These are phyloP conservation scores for Mucor sp. DNA, from an alignment of 371 early-diverging fungal species.

Conservation along the genomic window DNA sequence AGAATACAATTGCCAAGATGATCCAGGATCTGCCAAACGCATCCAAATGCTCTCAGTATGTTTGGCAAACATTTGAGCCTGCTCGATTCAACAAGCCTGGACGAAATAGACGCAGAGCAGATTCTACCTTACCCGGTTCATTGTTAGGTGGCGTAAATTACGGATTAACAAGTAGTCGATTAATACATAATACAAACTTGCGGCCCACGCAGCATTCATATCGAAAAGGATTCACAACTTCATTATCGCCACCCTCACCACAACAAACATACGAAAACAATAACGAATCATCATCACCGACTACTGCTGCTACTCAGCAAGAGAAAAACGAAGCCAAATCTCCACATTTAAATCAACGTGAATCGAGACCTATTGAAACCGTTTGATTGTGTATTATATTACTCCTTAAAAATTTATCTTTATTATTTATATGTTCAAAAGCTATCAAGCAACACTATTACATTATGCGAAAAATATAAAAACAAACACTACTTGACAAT, in stretches of 20 bases:
- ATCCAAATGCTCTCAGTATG: slow-evolving; percentile 75
- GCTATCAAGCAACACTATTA: not conserved
- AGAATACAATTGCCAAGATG: slow-evolving; percentile 87
- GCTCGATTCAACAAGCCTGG: slow-evolving; percentile 51
- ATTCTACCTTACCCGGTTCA: slow-evolving; percentile 32
- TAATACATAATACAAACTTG: slow-evolving; percentile 20
- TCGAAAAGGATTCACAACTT: not conserved
- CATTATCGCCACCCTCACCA: not conserved
- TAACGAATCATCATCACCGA: not conserved
- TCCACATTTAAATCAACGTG: slow-evolving; percentile 2
- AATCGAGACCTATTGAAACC: slow-evolving; percentile 18
- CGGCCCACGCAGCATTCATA: slow-evolving; percentile 18
- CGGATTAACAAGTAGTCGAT: slow-evolving; percentile 38
- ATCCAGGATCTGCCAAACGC: slow-evolving; percentile 90
- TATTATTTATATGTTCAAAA: not conserved
- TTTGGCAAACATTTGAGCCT: slow-evolving; percentile 69
- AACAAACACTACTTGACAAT: not conserved
- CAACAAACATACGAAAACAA: not conserved
- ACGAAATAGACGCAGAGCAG: slow-evolving; percentile 42
- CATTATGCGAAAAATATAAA: not conserved
- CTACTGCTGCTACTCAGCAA: not conserved
- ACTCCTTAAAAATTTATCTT: not conserved
- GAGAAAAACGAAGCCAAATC: not conserved
- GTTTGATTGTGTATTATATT: slow-evolving; percentile 2
- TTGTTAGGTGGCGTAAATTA: slow-evolving; percentile 47